phyloP scores from a whole-genome alignment of 148 eudicot species.

The Rhododendron mucronatum region DNA sequence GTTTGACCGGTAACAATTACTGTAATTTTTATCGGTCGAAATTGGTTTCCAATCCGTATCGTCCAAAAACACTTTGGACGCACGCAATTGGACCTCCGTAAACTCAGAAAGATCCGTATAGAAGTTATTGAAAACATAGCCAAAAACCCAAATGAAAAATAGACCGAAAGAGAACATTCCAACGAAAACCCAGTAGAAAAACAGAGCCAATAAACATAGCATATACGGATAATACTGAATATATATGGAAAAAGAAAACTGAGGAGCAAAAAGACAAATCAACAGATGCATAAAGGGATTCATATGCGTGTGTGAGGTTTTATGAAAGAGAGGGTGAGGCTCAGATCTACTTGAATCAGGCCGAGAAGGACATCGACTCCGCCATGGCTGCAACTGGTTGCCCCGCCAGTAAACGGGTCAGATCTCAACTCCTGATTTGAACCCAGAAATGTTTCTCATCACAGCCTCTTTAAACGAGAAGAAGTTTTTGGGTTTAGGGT shows the following conservation, averaged over 20 bases:
- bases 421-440: not conserved
- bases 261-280: not conserved
- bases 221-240: not conserved
- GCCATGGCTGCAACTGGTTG: constrained; percentile 4
- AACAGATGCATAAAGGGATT: not conserved
- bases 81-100: too few species aligned
- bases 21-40: too few species aligned
- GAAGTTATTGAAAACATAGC: not conserved
- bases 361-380: not conserved
- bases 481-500: not conserved
- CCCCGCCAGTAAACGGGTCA: not conserved
- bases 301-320: not conserved
- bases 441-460: not conserved
- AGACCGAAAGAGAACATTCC: not conserved
- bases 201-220: not conserved
- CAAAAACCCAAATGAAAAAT: not conserved
- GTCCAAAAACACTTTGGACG: too few species aligned
- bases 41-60: too few species aligned
- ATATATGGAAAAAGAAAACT: not conserved
- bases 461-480: not conserved
- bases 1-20: too few species aligned
- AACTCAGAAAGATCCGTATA: too few species aligned
- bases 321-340: not conserved
- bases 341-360: constrained; percentile 1
- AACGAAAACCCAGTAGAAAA: not conserved